Evolutionary conservation across 768 basidiomycete genomes (phyloP).

Genomic region (Dioszegia hungarica): DNA sequence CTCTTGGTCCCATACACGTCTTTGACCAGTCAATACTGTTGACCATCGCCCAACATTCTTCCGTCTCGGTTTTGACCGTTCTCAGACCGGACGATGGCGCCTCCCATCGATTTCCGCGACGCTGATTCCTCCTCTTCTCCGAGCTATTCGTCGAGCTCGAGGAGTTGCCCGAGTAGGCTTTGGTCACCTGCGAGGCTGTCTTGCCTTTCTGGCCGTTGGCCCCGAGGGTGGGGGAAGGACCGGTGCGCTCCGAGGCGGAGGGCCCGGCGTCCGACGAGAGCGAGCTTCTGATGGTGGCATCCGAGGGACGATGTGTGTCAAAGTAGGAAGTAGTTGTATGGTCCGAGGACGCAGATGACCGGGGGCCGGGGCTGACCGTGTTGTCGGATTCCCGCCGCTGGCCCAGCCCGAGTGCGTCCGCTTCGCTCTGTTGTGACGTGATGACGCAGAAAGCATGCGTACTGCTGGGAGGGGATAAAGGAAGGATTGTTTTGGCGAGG

Average conservation of each 20-base stretch:
- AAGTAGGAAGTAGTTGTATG: conserved; percentile 7
- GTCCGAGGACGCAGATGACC: not conserved
- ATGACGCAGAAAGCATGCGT: conserved; percentile 33
- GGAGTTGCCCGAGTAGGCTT: not conserved
- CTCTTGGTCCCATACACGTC: conserved; percentile 27
- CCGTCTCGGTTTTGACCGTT: not conserved
- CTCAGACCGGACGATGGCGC: not conserved
- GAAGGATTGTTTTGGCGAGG: conserved; percentile 26
- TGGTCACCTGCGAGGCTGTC: too few species aligned
- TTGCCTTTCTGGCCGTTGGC: too few species aligned
- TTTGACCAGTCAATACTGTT: conserved; percentile 30
- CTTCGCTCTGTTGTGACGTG: conserved; percentile 22
- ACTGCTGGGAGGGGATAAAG: conserved; percentile 24
- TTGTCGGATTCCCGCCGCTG: not conserved
- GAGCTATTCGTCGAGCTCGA: not conserved
- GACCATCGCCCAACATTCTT: conserved; percentile 25
- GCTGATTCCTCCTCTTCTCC: not conserved
- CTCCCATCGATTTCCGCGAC: not conserved
- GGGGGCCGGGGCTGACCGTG: conserved; percentile 4
- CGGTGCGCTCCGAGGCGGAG: not conserved
- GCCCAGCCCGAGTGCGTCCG: not conserved
- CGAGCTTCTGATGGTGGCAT: not conserved
- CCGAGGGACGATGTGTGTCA: conserved; percentile 4
- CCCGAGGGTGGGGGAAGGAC: too few species aligned
- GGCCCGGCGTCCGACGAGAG: conserved; percentile 8